Evolutionary conservation across 345 rosid genomes (phyloP), one percentile per base, ranked within the genome.

Genomic region (Pistacia integerrima): DNA sequence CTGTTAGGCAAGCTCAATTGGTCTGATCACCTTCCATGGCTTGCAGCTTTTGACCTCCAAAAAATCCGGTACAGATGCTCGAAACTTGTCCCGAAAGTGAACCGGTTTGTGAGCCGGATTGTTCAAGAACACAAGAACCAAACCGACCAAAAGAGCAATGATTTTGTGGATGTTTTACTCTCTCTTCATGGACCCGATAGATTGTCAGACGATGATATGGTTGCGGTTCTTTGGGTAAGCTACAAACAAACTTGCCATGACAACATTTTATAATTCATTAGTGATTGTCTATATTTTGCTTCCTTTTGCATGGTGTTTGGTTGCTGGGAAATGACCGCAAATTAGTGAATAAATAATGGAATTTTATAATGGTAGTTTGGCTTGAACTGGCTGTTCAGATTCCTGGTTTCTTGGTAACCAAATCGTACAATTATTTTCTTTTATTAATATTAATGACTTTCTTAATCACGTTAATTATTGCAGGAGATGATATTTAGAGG

Each of bases 401-500:
- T 73, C 76, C 57, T 52, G 3, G 25, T 35, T 63, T 44, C 10
- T 33, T 46, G 11, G 36, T 65, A 66, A 63, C 9, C 4, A 74
- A 41, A 74, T 4, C 64, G 3, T 18, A 30, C 56, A 36, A 52
- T n/a, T 20, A 54, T 49, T 44, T 59, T 0, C 6, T 1, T 30
- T 67, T 52, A 13, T 54, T 63, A 61, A 18, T 25, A 59, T 28
- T 36, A 36, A 18, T 74, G 58, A 61, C 22, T 36, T 52, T 14
- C 9, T 64, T 22, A 35, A 36, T 56, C 13, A 11, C 38, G 8
- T n/a, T 30, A 28, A 36, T 70, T 14, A 8, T 14, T 75, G 28
- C 17, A 88, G 91, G 91, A 88, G 78, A 86, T 88, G 89, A 84
- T 88, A 28, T 88, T 88, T 44, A 78, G 91, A 70, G 91, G 91